phyloP scores from a whole-genome alignment of 2,329 filamentous ascomycete species.

The Alternaria consortialis region DNA sequence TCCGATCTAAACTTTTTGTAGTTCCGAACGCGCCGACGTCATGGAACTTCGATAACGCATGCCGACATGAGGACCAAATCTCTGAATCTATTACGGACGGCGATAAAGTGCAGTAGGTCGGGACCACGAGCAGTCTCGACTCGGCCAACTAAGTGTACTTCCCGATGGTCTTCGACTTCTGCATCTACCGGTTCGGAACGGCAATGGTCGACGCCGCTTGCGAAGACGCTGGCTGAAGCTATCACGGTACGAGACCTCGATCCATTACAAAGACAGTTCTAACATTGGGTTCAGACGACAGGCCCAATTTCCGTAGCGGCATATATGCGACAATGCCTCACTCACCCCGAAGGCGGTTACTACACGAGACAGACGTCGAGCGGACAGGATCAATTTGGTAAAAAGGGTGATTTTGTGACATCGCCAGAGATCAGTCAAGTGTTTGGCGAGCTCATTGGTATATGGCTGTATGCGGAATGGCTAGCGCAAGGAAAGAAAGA shows the following conservation, averaged over 20 bases:
- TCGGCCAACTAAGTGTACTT: slow-evolving; percentile 24
- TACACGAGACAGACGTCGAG: slow-evolving; percentile 78
- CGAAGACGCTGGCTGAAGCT: slow-evolving; percentile 84
- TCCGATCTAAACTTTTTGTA: slow-evolving; percentile 40
- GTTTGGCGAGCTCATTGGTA: slow-evolving; percentile 91
- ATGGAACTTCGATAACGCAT: slow-evolving; percentile 41
- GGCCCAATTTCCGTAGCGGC: slow-evolving; percentile 90
- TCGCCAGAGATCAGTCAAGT: slow-evolving; percentile 97
- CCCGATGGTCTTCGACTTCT: slow-evolving; percentile 51
- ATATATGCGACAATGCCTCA: slow-evolving; percentile 99
- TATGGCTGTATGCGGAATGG: slow-evolving; percentile 98
- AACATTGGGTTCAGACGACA: slow-evolving; percentile 67
- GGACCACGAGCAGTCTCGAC: slow-evolving; percentile 12
- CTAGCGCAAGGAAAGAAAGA: slow-evolving; percentile 81
- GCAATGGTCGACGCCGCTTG: slow-evolving; percentile 91
- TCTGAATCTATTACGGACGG: slow-evolving; percentile 37
- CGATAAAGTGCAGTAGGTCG: slow-evolving; percentile 28
- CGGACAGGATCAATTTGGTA: slow-evolving; percentile 87
- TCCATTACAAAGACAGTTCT: neutral
- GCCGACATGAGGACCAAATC: slow-evolving; percentile 43
- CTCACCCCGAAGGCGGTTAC: slow-evolving; percentile 88
- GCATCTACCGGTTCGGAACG: slow-evolving; percentile 47
- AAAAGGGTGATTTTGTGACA: slow-evolving; percentile 93
- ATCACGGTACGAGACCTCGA: slow-evolving; percentile 71
- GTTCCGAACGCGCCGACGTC: slow-evolving; percentile 37